These are phyloP conservation scores for Lizonia empirigonia DNA, from an alignment of 2,329 filamentous ascomycete species.

Conservation along the genomic window DNA sequence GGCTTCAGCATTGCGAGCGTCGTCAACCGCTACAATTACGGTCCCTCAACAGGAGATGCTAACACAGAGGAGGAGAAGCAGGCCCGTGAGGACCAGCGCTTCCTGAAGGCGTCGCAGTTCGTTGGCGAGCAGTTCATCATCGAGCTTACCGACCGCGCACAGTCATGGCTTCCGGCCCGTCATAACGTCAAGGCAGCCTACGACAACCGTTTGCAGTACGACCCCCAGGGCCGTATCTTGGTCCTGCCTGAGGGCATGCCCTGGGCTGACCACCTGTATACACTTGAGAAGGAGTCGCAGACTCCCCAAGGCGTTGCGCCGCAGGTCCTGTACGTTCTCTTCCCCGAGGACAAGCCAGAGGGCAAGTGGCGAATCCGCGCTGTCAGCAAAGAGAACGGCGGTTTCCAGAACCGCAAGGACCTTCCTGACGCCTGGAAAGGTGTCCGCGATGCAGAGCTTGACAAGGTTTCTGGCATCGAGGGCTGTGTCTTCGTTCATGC, in stretches of 20 bases:
- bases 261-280: constrained; percentile 97
- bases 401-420: constrained; percentile 89
- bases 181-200: constrained; percentile 79
- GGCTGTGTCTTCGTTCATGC: constrained; percentile 94
- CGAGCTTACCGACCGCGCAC: constrained; percentile 76
- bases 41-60: constrained; percentile 49
- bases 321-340: constrained; percentile 83
- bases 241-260: constrained; percentile 80
- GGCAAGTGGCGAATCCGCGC: constrained; percentile 93
- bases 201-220: constrained; percentile 67
- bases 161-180: constrained; percentile 86
- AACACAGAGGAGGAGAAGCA: constrained; percentile 58
- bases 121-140: constrained; percentile 89
- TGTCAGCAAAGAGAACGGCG: constrained; percentile 82
- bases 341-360: constrained; percentile 77
- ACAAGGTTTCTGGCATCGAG: constrained; percentile 69
- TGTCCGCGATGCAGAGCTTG: constrained; percentile 82
- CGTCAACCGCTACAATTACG: constrained; percentile 84
- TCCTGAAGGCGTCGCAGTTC: constrained; percentile 75
- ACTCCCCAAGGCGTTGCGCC: constrained; percentile 52
- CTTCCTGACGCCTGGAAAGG: constrained; percentile 92
- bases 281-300: constrained; percentile 68
- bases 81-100: constrained; percentile 78
- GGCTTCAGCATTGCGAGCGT: constrained; percentile 85
- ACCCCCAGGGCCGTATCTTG: constrained; percentile 77